Percentiles rank a stretch among this genome's conserved stretches.
phyloP scores from a whole-genome alignment of 1,284 basidiomycete genomes.

The Heterobasidion annosum region DNA sequence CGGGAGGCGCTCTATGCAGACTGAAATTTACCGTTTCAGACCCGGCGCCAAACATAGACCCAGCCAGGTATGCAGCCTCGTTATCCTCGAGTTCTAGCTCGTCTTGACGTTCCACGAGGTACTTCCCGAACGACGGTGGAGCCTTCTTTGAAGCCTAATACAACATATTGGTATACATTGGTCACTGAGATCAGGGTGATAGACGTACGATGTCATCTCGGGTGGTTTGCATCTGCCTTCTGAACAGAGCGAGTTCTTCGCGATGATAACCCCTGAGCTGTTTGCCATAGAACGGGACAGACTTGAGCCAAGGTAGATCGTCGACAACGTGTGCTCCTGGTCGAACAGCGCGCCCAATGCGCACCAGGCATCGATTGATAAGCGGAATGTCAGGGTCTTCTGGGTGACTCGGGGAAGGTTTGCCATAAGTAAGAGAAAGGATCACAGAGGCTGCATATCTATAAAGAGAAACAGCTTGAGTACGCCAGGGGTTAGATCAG shows the following conservation, averaged over 20 bases:
- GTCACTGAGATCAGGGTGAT: neutral
- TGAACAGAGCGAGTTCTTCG: conserved; percentile 51
- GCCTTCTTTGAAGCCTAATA: conserved; percentile 25
- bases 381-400: conserved; percentile 48
- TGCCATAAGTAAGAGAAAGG: conserved; percentile 59
- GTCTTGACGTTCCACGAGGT: conserved; percentile 42
- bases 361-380: conserved; percentile 37
- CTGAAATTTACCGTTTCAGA: conserved; percentile 39
- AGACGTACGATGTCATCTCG: conserved; percentile 33
- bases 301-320: conserved; percentile 42
- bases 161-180: neutral
- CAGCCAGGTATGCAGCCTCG: conserved; percentile 52
- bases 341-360: conserved; percentile 39
- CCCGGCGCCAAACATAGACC: conserved; percentile 57
- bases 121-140: conserved; percentile 43
- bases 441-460: conserved; percentile 60
- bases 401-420: conserved; percentile 34
- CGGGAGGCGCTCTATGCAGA: neutral
- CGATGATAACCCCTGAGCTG: conserved; percentile 40
- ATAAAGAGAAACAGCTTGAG: neutral
- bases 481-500: neutral
- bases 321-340: conserved; percentile 55
- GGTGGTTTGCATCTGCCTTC: conserved; percentile 35
- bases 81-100: conserved; percentile 40
- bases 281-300: conserved; percentile 47